Evolutionary conservation across 352 stramenopile genomes (phyloP), one percentile per base, ranked within the genome.

Genomic region (Phytophthora sansomeana): DNA sequence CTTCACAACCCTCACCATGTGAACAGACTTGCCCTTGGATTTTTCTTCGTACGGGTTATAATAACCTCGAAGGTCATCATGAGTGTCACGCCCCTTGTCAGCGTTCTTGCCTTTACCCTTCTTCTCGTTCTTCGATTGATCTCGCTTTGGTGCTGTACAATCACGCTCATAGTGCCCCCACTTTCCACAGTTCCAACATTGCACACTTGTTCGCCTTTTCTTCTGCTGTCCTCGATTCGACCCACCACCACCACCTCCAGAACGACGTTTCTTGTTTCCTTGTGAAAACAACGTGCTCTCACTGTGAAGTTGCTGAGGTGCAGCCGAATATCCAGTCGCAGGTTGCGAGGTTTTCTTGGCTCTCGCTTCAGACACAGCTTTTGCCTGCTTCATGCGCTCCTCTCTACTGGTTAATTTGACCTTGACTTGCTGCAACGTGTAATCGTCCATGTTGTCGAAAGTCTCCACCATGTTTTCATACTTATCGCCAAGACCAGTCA

Each of bases 131-230:
- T 39, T 35, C n/a, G 24, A 11, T 16, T 54, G 35, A 6, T 56
- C 33, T 0, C 0, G 16, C 17, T 63, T 63, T 8, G 33, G 44
- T 13, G 30, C 33, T 11, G 19, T 30, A 28, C 55, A 63, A 3
- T 63, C 44, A 5, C 28, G 6, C 24, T 30, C 43, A 26, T 56
- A 63, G 29, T 63, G 32, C 9, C 44, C 55, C 43, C 55, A 50
- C 17, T 63, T 56, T 0, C 24, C 35, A 17, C 55, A 63, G 28
- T 55, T 63, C 33, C 55, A 63, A n/a, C 43, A 63, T 8, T 49
- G 30, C 11, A 63, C 36, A 14, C 54, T 38, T 8, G 17, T 21
- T 0, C 50, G 33, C 14, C 21, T 13, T 8, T 24, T n/a, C 14
- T 41, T 63, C 17, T 38, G 21, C 17, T 63, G 17, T 6, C 33